A percentile compares a stretch with the other conserved stretches of the same genome.
phyloP scores from a whole-genome alignment of 768 basidiomycete genomes.

The Pleurotus tuoliensis region DNA sequence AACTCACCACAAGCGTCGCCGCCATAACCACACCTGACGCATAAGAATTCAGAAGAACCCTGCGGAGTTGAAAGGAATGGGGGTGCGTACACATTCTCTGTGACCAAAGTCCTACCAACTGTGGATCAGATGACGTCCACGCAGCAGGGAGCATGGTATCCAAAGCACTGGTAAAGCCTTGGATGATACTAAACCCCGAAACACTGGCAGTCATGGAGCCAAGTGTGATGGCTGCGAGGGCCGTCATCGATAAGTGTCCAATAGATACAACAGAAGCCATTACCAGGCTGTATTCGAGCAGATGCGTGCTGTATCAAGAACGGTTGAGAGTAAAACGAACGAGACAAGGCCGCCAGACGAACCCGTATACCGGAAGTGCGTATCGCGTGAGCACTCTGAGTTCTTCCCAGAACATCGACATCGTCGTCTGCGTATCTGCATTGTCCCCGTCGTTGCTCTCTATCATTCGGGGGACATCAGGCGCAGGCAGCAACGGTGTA shows the following conservation, averaged over 20 bases:
- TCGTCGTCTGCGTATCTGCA: conserved; percentile 25
- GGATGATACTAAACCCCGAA: conserved; percentile 75
- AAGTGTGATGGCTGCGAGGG: conserved; percentile 79
- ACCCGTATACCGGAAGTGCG: conserved; percentile 73
- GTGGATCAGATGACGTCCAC: conserved; percentile 85
- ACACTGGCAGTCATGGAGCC: conserved; percentile 73
- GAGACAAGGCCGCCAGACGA: conserved; percentile 25
- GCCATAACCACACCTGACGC: conserved; percentile 7
- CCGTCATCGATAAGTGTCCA: conserved; percentile 86
- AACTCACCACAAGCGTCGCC: conserved; percentile 14
- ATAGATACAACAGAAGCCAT: conserved; percentile 82
- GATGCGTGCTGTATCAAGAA: conserved; percentile 53
- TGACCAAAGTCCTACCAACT: conserved; percentile 85
- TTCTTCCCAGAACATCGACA: conserved; percentile 52
- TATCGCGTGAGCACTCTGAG: conserved; percentile 54
- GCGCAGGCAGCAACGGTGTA: conserved; percentile 52
- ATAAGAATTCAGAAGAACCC: conserved; percentile 19
- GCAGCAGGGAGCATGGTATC: conserved; percentile 94
- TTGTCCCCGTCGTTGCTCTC: conserved; percentile 40
- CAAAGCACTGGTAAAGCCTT: conserved; percentile 79
- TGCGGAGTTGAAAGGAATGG: background rate
- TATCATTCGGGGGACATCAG: conserved; percentile 53
- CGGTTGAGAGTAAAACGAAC: background rate
- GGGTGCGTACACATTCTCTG: conserved; percentile 74
- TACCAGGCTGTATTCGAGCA: conserved; percentile 84